A percentile compares a stretch with the other conserved stretches of the same genome.
These are phyloP conservation scores for Prunus campanulata DNA, from an alignment of 306 rosid genomes.

Conservation along the genomic window DNA sequence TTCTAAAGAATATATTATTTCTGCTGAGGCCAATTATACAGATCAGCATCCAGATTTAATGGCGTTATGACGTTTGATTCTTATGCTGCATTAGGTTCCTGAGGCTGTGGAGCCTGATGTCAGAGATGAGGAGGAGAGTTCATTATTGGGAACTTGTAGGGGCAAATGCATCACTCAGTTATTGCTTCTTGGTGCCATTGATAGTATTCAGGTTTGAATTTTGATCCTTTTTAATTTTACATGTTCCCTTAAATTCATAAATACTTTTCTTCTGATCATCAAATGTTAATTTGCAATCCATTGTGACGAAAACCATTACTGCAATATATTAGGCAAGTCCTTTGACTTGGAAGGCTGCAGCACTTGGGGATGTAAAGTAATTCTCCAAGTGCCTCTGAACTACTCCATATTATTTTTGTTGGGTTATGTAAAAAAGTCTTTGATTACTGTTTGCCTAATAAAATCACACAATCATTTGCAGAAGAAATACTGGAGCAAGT, in stretches of 20 bases:
- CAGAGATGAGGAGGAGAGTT: slow-evolving; percentile 74
- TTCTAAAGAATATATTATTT: background rate
- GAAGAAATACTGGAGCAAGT: slow-evolving; percentile 93
- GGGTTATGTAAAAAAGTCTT: background rate
- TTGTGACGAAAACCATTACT: slow-evolving; percentile 1
- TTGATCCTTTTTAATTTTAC: slow-evolving; percentile 1
- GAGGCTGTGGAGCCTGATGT: slow-evolving; percentile 62
- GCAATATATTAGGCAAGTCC: background rate
- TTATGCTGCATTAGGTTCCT: slow-evolving; percentile 51
- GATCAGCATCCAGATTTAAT: slow-evolving; percentile 2
- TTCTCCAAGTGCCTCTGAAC: background rate
- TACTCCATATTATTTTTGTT: background rate
- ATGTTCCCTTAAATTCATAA: background rate
- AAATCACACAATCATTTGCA: slow-evolving; percentile 42
- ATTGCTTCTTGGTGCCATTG: slow-evolving; percentile 82
- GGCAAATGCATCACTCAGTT: slow-evolving; percentile 93
- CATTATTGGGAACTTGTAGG: slow-evolving; percentile 73
- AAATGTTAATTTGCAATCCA: slow-evolving; percentile 8
- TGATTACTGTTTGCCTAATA: slow-evolving; percentile 19
- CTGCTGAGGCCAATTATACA: slow-evolving; percentile 16
- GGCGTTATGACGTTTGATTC: slow-evolving; percentile 6
- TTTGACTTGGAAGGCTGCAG: slow-evolving; percentile 5
- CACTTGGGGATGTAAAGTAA: background rate
- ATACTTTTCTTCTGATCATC: background rate
- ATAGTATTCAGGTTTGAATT: slow-evolving; percentile 85